Evolutionary conservation across 441 rosid genomes (phyloP), one percentile per base, ranked within the genome.

Genomic region (Mallotus repandus): DNA sequence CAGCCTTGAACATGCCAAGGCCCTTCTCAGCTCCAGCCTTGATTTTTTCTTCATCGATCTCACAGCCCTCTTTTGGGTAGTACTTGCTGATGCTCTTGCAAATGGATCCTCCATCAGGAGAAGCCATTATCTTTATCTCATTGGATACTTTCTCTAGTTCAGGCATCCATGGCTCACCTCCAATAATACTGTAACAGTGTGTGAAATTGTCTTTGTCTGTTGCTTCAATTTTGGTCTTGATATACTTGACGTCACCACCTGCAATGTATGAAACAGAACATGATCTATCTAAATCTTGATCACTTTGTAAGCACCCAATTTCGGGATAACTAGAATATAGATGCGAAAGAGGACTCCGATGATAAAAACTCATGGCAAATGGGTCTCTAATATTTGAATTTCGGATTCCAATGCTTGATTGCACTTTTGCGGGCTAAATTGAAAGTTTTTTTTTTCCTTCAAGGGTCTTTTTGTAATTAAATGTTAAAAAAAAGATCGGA

Each of bases 21-120:
- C 52, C 59, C 18, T 71, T 61, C 13, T 71, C 50, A 1, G 25
- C 22, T 1, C 59, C 74, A 35, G 58, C 50, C 68, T 21, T 50
- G 48, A 71, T 13, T 50, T 6, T n/a, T 22, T 59, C 74, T 48
- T 58, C 57, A 29, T 46, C 22, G 43, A 70, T 11, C 25, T 58
- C 66, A 13, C 7, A 35, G 19, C 55, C 25, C 5, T 32, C 50
- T 13, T 49, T 71, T 11, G 19, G 5, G 18, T 7, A 62, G n/a
- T 71, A 71, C 60, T 32, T 75, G 80, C 84, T 82, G 4, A 48
- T 45, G 71, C 63, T 74, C 73, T 72, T 86, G 69, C 68, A 61
- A 9, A 29, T 74, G 81, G 83, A 79, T 1, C 83, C 83, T 14
- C 89, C 86, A 1, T 79, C 80, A 0, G 80, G 58, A 9, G 77